Base-by-base conservation (phyloP, 2,329 filamentous ascomycete genomes). In the Phialocephala subalpina region DNA sequence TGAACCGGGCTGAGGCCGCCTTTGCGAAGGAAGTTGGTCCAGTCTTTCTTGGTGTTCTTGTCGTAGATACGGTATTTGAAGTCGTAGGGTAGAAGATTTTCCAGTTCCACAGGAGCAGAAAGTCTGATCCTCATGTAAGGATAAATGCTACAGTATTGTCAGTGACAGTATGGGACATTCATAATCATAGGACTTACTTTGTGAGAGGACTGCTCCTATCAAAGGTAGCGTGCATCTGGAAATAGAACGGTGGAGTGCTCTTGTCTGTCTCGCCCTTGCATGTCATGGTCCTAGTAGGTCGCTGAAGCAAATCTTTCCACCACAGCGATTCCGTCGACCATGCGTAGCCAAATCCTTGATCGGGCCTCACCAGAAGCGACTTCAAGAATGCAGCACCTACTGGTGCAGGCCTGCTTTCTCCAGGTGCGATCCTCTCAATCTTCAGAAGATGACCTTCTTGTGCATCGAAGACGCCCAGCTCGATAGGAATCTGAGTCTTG, bases 11-110 rank as follows among this genome's bases (percentile, higher is more conserved):
- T 99, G 64, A 98, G 91, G 16, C 97, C 97, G 29, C 97, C 96
- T 79, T 97, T 98, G 64, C 96, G 89, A 56, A 99, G 82, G 81
- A 99, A 99, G 78, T 99, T 99, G 4, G 93, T 97, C 96, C 96
- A 99, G 77, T 99, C 96, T 77, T 97, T 97, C 83, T 95, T 97
- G 0, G 94, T 97, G 78, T 97, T 97, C 82, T 97, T 97, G 82
- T 99, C 96, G 76, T 98, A 99, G 63, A 99, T 98, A 63, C 95
- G 90, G 78, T 99, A 99, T 79, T 99, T 98, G 87, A 99, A 99
- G 79, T 99, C 96, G 76, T 96, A 98, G 0, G 96, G 96, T 42
- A 99, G 81, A 52, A 99, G 82, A 71, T 99, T 99, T 78, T 99
- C 95, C 4, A 99, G 86, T 58, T 97, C 95, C 16, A 99, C 88